Percentiles rank a stretch among this genome's conserved stretches.
Evolutionary conservation across 2,329 filamentous ascomycete species (phyloP).

Genomic region (Epichloe baconii): DNA sequence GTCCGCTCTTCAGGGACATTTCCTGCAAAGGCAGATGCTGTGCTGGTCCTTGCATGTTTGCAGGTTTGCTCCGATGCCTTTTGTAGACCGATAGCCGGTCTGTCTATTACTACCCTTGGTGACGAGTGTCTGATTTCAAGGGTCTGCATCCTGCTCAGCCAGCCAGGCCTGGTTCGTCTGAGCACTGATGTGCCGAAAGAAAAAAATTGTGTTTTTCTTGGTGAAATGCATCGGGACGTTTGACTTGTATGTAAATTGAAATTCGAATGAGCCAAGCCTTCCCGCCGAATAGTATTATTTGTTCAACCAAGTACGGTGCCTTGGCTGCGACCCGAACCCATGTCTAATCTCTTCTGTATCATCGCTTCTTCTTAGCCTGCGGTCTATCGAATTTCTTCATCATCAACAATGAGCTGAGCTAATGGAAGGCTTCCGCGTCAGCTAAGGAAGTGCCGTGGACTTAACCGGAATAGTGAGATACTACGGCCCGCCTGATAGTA

Average conservation of each 20-base stretch:
- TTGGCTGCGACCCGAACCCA: not conserved
- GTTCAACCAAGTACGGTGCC: too few relatives aligned
- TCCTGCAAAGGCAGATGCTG: not conserved
- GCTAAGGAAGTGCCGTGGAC: not conserved
- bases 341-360: not conserved
- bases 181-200: not conserved
- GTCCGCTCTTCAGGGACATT: not conserved
- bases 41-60: slow-evolving; percentile 1
- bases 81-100: not conserved
- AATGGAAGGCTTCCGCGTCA: not conserved
- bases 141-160: not conserved
- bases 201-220: too few relatives aligned
- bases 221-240: too few relatives aligned
- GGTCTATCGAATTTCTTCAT: not conserved
- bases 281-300: not conserved
- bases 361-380: not conserved
- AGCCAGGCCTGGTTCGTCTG: not conserved
- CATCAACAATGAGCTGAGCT: not conserved
- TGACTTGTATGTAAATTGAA: too few relatives aligned
- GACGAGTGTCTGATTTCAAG: not conserved
- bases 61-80: slow-evolving; percentile 2
- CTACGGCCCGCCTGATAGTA: not conserved
- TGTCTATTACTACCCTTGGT: not conserved
- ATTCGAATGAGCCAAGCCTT: too few relatives aligned
- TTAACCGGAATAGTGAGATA: not conserved